A percentile compares a stretch with the other conserved stretches of the same genome.
These are phyloP conservation scores for Populus davidiana DNA, from an alignment of 345 rosid species.

Conservation along the genomic window DNA sequence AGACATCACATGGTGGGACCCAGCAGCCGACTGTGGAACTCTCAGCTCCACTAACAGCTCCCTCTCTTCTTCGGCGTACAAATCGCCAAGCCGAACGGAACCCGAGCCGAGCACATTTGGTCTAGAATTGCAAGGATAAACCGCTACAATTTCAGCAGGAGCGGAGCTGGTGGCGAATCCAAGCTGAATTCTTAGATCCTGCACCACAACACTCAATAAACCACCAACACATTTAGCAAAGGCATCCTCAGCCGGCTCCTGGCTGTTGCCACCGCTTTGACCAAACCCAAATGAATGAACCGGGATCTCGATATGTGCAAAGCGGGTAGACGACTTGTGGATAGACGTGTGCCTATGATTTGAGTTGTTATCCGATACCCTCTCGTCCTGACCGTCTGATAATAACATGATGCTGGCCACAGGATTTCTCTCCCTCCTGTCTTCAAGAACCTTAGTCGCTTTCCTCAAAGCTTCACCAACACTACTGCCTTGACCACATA, in stretches of 20 bases:
- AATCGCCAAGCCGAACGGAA: conserved; percentile 24
- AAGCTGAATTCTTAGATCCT: conserved; percentile 30
- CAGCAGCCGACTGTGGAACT: conserved; percentile 21
- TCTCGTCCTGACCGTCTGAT: conserved; percentile 56
- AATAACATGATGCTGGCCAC: conserved; percentile 55
- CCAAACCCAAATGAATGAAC: conserved; percentile 32
- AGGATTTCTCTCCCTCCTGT: conserved; percentile 74
- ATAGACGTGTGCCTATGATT: conserved; percentile 15
- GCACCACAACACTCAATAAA: conserved; percentile 28
- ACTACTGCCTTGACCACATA: conserved; percentile 52
- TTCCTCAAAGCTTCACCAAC: conserved; percentile 75
- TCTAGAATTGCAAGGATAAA: conserved; percentile 17
- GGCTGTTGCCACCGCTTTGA: conserved; percentile 21
- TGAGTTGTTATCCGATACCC: conserved; percentile 23
- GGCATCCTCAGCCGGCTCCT: conserved; percentile 51
- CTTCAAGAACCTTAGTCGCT: conserved; percentile 80
- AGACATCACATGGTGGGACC: conserved; percentile 33
- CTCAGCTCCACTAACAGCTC: conserved; percentile 27
- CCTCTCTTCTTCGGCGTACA: conserved; percentile 34
- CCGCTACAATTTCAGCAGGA: conserved; percentile 25
- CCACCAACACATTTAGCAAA: conserved; percentile 52
- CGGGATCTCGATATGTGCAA: conserved; percentile 31
- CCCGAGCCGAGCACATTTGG: conserved; percentile 20
- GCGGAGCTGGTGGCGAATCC: conserved; percentile 28
- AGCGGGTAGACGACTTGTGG: conserved; percentile 24